Percentiles rank a stretch among this genome's conserved stretches.
Evolutionary conservation across 2,329 filamentous ascomycete species (phyloP).

Genomic region (Arachnopeziza araneosa): DNA sequence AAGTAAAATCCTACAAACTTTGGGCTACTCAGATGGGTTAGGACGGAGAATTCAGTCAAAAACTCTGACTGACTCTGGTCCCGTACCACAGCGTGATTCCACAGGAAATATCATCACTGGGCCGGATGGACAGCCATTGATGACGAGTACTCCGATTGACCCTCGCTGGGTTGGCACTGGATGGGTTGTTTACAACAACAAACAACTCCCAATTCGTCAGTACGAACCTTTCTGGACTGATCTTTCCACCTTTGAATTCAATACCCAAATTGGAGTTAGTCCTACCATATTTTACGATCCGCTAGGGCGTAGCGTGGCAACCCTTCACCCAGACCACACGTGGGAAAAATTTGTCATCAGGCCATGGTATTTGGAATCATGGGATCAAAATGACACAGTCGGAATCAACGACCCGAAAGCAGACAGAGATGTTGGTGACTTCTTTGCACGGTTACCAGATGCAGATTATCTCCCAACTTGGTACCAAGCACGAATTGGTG

Average conservation of each 20-base stretch:
- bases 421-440: not conserved
- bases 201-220: not conserved
- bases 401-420: not conserved
- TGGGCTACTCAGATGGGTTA: not conserved
- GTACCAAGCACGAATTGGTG: not conserved
- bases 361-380: not conserved
- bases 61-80: not conserved
- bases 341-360: not conserved
- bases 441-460: not conserved
- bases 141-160: not conserved
- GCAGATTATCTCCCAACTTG: not conserved
- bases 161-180: not conserved
- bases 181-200: slow-evolving; percentile 6
- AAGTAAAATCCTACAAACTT: not conserved
- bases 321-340: not conserved
- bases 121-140: no score
- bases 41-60: not conserved
- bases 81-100: not conserved
- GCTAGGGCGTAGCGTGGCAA: not conserved
- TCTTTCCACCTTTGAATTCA: not conserved
- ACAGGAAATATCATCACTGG: no score
- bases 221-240: slow-evolving; percentile 2
- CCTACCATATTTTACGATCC: not conserved
- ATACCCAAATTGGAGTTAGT: not conserved
- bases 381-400: not conserved